Evolutionary conservation across 164 flowering plant genomes (phyloP), one percentile per base, ranked within the genome.

Genomic region (Stephania japonica): DNA sequence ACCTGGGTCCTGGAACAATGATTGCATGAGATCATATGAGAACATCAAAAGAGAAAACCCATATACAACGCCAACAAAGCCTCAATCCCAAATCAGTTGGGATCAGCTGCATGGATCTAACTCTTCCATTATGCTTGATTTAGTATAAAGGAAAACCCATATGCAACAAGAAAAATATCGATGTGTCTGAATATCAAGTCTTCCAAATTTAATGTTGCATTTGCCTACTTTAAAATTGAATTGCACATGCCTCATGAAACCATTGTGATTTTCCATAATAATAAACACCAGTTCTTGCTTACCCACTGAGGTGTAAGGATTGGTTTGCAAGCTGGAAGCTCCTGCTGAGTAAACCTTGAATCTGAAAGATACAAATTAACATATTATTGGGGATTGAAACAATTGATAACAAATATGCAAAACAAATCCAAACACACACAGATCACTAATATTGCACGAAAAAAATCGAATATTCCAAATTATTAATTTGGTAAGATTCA

Each of bases 241-340:
- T 47, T 47, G 16, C 53, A 47, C 13, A 16, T 13, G 53, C 53
- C 53, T 47, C 53, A 47, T 47, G 47, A 66, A 27, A 41, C 42
- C 23, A 7, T n/a, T 21, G 44, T 1, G 65, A 66, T 70, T 26
- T 13, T 38, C 65, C 43, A 43, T 25, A 18, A 62, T 24, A 64
- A n/a, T 41, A 38, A 65, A 53, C 25, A 49, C 6, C 18, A 27
- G 24, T 16, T 2, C 4, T 71, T 24, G 27, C 75, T 77, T 81
- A 93, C 97, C 97, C 98, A 93, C 84, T 83, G 73, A 63, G 99
- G 97, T 65, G 98, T 95, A 12, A 95, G 94, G 74, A 95, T 90
- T 12, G 99, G 99, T 81, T 95, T 95, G 87, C 99, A 95, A 76
- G 99, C 97, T 47, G 98, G 98, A 84, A 95, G 99, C 73, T 91